Evolutionary conservation across 805 yeast genomes (phyloP).

Genomic region (Candida suzukii): DNA sequence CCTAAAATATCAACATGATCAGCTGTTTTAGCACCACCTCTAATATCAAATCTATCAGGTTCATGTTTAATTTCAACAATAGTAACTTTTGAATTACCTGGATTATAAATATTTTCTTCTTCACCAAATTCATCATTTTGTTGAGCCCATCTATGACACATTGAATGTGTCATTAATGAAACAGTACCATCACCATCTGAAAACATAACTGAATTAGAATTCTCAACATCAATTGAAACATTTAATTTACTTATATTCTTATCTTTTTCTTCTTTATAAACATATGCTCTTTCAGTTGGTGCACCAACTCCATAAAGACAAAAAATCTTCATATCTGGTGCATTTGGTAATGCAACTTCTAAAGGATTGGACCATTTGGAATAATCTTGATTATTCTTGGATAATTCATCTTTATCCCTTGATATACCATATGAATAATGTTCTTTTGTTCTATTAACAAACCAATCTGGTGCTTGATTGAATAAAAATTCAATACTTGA

Average conservation of each 20-base stretch:
- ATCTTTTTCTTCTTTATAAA: constrained; percentile 64
- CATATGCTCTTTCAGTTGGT: constrained; percentile 91
- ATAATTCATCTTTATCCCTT: constrained; percentile 47
- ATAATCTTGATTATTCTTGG: constrained; percentile 59
- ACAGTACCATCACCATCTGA: constrained; percentile 98
- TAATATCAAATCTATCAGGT: constrained; percentile 87
- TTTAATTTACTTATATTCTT: constrained; percentile 47
- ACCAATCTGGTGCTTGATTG: constrained; percentile 72
- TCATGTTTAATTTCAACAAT: constrained; percentile 89
- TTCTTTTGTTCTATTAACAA: constrained; percentile 49
- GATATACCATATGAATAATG: constrained; percentile 82
- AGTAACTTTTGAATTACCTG: constrained; percentile 65
- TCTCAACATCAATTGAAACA: constrained; percentile 63
- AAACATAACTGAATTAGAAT: constrained; percentile 59
- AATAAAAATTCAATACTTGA: constrained; percentile 63
- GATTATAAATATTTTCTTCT: constrained; percentile 63
- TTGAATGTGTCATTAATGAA: constrained; percentile 75
- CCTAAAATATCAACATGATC: constrained; percentile 97
- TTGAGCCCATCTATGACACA: constrained; percentile 84
- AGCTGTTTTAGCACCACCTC: constrained; percentile 97
- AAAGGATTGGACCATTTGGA: constrained; percentile 92
- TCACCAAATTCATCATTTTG: constrained; percentile 25
- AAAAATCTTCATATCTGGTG: constrained; percentile 84
- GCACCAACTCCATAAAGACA: constrained; percentile 96
- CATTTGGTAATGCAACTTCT: constrained; percentile 86